Evolutionary conservation across 495 filamentous ascomycete genomes (phyloP).

Genomic region (Trichocladium antarcticum): DNA sequence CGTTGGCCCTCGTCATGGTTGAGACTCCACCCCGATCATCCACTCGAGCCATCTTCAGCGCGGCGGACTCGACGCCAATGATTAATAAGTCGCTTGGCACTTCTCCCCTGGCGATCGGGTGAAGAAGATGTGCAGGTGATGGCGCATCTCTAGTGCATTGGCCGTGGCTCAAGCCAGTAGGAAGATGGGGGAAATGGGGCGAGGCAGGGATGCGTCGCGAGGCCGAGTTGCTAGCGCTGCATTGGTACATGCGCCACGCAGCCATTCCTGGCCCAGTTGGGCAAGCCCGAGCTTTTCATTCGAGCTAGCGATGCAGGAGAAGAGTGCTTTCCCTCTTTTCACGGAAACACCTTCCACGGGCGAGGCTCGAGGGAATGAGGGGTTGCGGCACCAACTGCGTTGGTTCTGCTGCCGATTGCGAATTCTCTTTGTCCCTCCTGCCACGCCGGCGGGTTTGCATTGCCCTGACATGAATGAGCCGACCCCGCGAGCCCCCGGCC

Average conservation of each 20-base stretch:
- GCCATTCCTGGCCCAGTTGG: background rate
- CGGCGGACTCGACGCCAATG: background rate
- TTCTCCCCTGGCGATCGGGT: constrained; percentile 12
- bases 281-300: background rate
- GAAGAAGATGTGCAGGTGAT: background rate
- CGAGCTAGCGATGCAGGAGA: constrained; percentile 1
- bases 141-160: background rate
- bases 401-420: too few relatives aligned
- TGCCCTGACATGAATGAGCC: too few relatives aligned
- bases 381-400: too few relatives aligned
- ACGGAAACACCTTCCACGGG: too few relatives aligned
- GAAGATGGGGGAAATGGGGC: background rate
- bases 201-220: constrained; percentile 2
- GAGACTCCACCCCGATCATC: background rate
- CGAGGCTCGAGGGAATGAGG: too few relatives aligned
- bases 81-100: background rate
- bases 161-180: background rate
- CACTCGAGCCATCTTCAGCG: background rate
- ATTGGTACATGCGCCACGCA: background rate
- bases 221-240: background rate
- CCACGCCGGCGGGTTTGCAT: too few relatives aligned
- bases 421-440: too few relatives aligned
- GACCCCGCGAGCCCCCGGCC: too few relatives aligned
- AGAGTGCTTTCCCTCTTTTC: background rate
- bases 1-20: background rate